phyloP scores from a whole-genome alignment of 1,284 basidiomycete genomes.

The Trichosporon asahii region DNA sequence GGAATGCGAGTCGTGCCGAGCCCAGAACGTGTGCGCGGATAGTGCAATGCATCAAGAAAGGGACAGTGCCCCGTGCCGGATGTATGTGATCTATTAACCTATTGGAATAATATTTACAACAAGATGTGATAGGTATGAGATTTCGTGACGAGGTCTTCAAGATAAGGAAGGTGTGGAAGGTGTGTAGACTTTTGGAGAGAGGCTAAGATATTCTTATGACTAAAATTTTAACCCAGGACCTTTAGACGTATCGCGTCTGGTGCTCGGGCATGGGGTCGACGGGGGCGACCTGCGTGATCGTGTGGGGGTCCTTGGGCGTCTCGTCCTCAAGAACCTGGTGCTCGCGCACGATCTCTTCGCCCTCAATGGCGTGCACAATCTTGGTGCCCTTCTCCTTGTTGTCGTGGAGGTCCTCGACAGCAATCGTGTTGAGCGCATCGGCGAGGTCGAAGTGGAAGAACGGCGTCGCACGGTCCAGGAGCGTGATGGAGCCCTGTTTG shows the following conservation, averaged over 20 bases:
- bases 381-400: not conserved
- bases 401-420: conserved; percentile 22
- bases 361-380: not conserved
- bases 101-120: conserved; percentile 7
- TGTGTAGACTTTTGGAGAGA: too few species aligned
- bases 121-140: not conserved
- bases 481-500: conserved; percentile 25
- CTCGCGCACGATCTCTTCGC: not conserved
- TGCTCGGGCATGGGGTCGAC: not conserved
- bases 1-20: too few species aligned
- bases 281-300: not conserved
- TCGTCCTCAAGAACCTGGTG: not conserved
- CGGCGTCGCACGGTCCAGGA: conserved; percentile 46
- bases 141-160: not conserved
- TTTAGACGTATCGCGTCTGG: not conserved
- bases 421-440: conserved; percentile 45
- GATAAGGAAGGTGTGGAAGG: not conserved
- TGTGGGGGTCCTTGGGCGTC: not conserved
- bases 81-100: conserved; percentile 6
- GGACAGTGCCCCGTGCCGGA: not conserved
- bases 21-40: not conserved
- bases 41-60: not conserved
- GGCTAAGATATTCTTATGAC: too few species aligned
- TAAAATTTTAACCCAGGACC: not conserved
- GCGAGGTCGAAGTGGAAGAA: conserved; percentile 53